These are phyloP conservation scores for Silene vulgaris DNA, from an alignment of 179 eudicot species.

Conservation along the genomic window DNA sequence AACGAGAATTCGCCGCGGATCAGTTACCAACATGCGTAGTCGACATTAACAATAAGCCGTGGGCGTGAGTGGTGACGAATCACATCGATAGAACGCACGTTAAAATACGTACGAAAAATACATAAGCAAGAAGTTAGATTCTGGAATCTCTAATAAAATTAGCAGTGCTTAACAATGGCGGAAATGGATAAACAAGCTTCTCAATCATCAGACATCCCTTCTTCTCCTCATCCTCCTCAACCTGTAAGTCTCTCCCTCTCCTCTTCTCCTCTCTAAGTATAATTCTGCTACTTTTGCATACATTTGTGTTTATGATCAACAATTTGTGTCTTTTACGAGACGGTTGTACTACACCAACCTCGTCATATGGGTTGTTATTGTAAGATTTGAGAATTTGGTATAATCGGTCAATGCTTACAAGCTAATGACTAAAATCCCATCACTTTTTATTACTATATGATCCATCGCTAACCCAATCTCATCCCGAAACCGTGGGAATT, in stretches of 20 bases:
- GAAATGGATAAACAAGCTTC: conserved; percentile 26
- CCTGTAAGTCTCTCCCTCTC: conserved; percentile 22
- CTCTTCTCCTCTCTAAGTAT: neutral
- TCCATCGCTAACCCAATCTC: neutral
- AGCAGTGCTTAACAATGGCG: conserved; percentile 24
- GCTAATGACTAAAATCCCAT: neutral
- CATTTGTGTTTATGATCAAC: neutral
- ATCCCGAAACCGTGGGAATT: neutral
- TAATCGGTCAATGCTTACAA: neutral
- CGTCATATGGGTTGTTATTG: neutral
- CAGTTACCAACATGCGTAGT: no score
- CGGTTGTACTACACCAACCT: neutral
- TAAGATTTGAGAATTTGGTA: neutral
- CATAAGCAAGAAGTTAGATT: neutral
- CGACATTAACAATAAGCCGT: no score
- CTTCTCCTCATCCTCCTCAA: conserved; percentile 8
- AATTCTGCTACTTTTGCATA: neutral
- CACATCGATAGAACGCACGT: no score
- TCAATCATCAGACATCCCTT: conserved; percentile 20
- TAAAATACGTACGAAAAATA: neutral
- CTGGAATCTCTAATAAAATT: neutral
- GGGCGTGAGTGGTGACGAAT: no score
- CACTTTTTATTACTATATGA: neutral
- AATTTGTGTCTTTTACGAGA: neutral
- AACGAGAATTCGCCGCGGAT: no score